These are phyloP conservation scores for Aspergillus sclerotioniger DNA, from an alignment of 495 filamentous ascomycete species.

Conservation along the genomic window DNA sequence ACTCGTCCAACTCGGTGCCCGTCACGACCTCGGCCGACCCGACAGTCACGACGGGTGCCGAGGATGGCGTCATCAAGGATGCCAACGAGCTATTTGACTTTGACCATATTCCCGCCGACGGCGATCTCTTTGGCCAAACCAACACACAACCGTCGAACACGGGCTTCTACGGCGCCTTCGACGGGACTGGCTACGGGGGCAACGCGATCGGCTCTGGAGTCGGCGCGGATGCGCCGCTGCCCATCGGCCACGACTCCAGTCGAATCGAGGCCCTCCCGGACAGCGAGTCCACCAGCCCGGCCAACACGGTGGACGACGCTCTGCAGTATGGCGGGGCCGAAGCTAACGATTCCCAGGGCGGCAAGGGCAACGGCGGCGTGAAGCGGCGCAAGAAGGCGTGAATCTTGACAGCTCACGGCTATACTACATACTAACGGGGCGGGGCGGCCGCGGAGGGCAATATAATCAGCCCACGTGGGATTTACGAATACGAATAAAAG, in stretches of 20 bases:
- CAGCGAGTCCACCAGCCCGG: slow-evolving; percentile 48
- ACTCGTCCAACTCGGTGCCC: slow-evolving; percentile 16
- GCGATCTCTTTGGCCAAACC: slow-evolving; percentile 37
- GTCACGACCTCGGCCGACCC: slow-evolving; percentile 11
- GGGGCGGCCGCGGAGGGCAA: not conserved
- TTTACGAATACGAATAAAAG: not conserved
- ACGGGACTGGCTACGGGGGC: slow-evolving; percentile 27
- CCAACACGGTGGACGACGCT: slow-evolving; percentile 33
- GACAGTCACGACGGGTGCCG: slow-evolving; percentile 13
- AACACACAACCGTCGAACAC: slow-evolving; percentile 26
- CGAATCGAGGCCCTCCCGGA: slow-evolving; percentile 47
- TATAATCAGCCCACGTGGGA: not conserved
- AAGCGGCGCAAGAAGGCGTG: slow-evolving; percentile 41
- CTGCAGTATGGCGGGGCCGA: slow-evolving; percentile 13
- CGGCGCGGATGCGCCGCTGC: slow-evolving; percentile 4
- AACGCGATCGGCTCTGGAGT: slow-evolving; percentile 12
- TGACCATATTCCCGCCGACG: slow-evolving; percentile 38
- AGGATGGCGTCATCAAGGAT: slow-evolving; percentile 26
- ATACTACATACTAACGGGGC: no score
- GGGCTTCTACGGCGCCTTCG: slow-evolving; percentile 32
- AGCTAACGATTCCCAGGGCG: slow-evolving; percentile 17
- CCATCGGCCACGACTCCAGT: slow-evolving; percentile 19
- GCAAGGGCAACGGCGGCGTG: slow-evolving; percentile 25
- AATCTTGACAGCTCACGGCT: slow-evolving; percentile 1
- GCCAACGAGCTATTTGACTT: slow-evolving; percentile 44